Base-by-base conservation (phyloP, 345 rosid species). In the Pistacia vera region DNA sequence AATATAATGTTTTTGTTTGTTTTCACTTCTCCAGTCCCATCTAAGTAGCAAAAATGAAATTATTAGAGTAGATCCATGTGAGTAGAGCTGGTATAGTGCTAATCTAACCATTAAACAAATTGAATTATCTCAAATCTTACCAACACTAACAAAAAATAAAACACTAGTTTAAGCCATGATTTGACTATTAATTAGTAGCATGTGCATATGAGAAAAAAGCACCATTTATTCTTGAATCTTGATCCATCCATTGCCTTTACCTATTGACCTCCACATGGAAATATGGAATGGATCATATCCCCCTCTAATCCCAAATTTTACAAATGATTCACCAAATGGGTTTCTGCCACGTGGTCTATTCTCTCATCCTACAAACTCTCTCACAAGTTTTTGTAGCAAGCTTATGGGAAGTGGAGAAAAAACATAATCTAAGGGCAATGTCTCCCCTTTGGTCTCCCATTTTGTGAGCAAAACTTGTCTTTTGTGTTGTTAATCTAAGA, bases 381-480 rank as follows among this genome's bases (percentile, higher is more conserved):
- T 25, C 25, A 41, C 75, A 77, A 63, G 46, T 20, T 30, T 46
- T 60, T 25, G 66, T 16, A 54, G 25, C 63, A 68, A 66, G 49
- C 72, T 54, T 41, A 62, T 69, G 71, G 72, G 49, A 54, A 81
- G 66, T 56, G 49, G 75, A 73, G 38, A 41, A 73, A 30, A 77
- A 75, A 36, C 73, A 30, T 57, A 73, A 77, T 71, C 74, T 64
- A 46, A 70, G 76, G 80, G 70, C 48, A 62, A 16, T 77, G 84
- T 72, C 82, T 57, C 80, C 79, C 62, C 30, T 69, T n/a, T 71
- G 86, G 92, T 88, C 88, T 80, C 87, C 84, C 58, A 63, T 83
- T 73, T 73, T 54, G 83, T 22, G n/a, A 56, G 81, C 93, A 89
- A 2, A 70, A 17, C 75, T 82, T 80, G 83, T 78, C 81, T 75